phyloP scores from a whole-genome alignment of 306 rosid genomes.

The Ochetophila trinervis region DNA sequence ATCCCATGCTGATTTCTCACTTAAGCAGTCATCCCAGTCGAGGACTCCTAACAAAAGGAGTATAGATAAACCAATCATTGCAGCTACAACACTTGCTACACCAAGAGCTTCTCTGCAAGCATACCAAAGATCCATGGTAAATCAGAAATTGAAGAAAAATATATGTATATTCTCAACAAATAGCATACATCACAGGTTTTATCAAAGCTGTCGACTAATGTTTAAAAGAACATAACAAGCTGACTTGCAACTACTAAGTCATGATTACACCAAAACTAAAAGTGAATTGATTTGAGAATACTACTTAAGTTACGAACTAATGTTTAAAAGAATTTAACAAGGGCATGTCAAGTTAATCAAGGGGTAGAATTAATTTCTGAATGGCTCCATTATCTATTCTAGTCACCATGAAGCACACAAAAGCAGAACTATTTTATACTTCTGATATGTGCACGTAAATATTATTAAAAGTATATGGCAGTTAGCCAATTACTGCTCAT shows the following conservation, averaged over 20 bases:
- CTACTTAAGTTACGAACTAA: too few relatives aligned
- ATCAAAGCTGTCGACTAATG: background rate
- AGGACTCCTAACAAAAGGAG: slow-evolving; percentile 83
- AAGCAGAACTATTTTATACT: too few relatives aligned
- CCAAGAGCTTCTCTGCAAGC: slow-evolving; percentile 67
- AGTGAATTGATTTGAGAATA: too few relatives aligned
- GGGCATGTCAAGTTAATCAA: too few relatives aligned
- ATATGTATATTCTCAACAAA: background rate
- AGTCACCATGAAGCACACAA: too few relatives aligned
- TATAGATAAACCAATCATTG: slow-evolving; percentile 86
- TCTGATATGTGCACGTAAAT: too few relatives aligned
- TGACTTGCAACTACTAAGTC: background rate
- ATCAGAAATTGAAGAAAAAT: slow-evolving; percentile 16
- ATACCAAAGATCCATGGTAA: slow-evolving; percentile 14
- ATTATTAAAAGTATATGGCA: too few relatives aligned
- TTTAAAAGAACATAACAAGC: background rate
- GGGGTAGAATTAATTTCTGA: too few relatives aligned
- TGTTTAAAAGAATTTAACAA: too few relatives aligned
- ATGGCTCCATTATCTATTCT: too few relatives aligned
- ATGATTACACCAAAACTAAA: too few relatives aligned
- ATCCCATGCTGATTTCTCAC: slow-evolving; percentile 94
- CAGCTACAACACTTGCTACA: slow-evolving; percentile 80
- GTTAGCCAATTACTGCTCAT: too few relatives aligned
- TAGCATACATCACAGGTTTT: background rate
- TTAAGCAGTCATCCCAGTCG: slow-evolving; percentile 87